Evolutionary conservation across 179 eudicot genomes (phyloP), one percentile per base, ranked within the genome.

Genomic region (Nepenthes alata): DNA sequence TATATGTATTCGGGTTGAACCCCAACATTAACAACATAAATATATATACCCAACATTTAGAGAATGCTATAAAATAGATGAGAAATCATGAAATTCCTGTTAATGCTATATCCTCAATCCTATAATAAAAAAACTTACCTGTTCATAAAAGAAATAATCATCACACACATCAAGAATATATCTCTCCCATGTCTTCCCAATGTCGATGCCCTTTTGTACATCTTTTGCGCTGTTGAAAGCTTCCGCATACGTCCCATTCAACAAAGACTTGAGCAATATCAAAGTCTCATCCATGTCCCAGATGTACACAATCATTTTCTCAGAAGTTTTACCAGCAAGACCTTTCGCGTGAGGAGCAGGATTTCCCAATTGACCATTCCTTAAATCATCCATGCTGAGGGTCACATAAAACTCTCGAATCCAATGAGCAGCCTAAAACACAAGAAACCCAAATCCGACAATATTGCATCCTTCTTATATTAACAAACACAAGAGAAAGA

Each of bases 201-300:
- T 83, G 51, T 83, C 87, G 58, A 77, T 67, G 34, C 90, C 95
- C 79, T 68, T 83, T 34, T 85, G 74, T 60, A 81, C 83, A 81
- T 89, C 91, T 76, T 91, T 91, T 11, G 44, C 66, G 37, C 96
- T 88, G 63, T 81, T 81, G 69, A 78, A 93, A 37, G 80, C 82
- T 59, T 71, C 75, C 0, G 96, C 93, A 53, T 83, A 89, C 34
- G 95, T 67, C 59, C 88, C 87, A 65, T 80, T 78, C 64, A 93
- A 69, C 72, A 93, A 78, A 35, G 96, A 89, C 70, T 89, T 93
- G 60, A 93, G 88, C 68, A 93, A 76, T 75, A 93, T 93, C 44
- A 93, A 95, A 35, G 95, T 93, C 77, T 89, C 98, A 64, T 93
- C 98, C 96, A 93, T 86, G 76, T 89, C 98, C 98, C 95, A 93